Evolutionary conservation across 2,329 filamentous ascomycete species (phyloP).

Genomic region (Neopestalotiopsis clavispora): DNA sequence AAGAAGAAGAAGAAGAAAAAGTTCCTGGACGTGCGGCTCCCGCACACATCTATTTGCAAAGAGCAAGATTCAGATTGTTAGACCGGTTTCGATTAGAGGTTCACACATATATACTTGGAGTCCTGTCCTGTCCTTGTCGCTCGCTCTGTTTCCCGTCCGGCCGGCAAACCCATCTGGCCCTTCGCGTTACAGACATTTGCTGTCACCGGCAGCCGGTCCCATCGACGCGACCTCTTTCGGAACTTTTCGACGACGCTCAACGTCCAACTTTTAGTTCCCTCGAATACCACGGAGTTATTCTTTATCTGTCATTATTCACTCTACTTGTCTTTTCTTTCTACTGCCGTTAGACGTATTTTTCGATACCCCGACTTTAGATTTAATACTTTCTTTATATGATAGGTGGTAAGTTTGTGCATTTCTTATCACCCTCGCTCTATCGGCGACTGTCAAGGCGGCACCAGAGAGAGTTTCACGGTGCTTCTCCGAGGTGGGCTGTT

Average conservation of each 20-base stretch:
- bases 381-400: slow-evolving; percentile 29
- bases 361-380: slow-evolving; percentile 41
- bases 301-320: slow-evolving; percentile 25
- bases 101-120: slow-evolving; percentile 17
- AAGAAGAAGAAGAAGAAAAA: not conserved
- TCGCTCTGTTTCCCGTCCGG: not conserved
- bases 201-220: not conserved
- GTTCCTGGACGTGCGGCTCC: not conserved
- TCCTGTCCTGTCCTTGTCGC: not conserved
- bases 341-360: slow-evolving; percentile 34
- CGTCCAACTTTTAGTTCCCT: slow-evolving; percentile 10
- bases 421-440: not conserved
- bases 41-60: not conserved
- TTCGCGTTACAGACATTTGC: slow-evolving; percentile 4
- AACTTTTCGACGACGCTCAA: not conserved
- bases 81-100: slow-evolving; percentile 18
- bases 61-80: slow-evolving; percentile 11
- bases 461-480: not conserved
- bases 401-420: slow-evolving; percentile 31
- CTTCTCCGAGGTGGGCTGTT: not conserved
- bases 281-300: slow-evolving; percentile 27
- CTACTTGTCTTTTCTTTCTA: slow-evolving; percentile 27
- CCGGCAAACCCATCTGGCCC: not conserved
- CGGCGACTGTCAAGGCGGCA: not conserved
- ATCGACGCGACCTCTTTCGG: slow-evolving; percentile 2